Evolutionary conservation across 208 protist genomes (phyloP), one percentile per base, ranked within the genome.

Genomic region (Trypanosoma rangeli): DNA sequence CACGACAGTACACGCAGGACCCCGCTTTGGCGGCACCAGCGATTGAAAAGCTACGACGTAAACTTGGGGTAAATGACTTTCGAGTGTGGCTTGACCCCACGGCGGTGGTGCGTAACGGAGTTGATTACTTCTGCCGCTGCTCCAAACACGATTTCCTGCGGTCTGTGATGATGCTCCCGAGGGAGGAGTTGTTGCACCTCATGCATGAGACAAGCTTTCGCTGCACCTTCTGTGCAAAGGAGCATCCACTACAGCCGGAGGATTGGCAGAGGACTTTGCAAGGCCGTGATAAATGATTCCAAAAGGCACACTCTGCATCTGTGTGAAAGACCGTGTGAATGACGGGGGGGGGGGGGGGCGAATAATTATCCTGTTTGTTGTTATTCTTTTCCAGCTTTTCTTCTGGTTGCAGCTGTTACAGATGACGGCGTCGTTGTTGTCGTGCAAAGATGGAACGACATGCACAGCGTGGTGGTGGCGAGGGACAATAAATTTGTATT

Each of bases 91-190:
- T 92, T 12, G 79, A 82, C 18, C 65, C 64, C 10, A 50, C 66
- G 12, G 74, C 74, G 26, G 49, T 78, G 18, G 64, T 64, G 62
- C 86, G 90, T 29, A 86, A 84, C 28, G 75, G 78, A 33, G 37
- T 95, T 1, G 86, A 95, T 65, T 95, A 90, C 64, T 91, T 92
- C 73, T 95, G 90, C 61, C 85, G 90, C 22, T 95, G 90, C 74
- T 83, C 71, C 18, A 88, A 85, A 55, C 39, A 39, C 9, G 74
- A 82, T 55, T 69, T 93, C 46, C 24, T 92, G 48, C 28, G 62
- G 42, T 76, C 81, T 28, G 57, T 87, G 16, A 33, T 44, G n/a
- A 62, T 56, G 20, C 31, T 78, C 20, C 68, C 79, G 13, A 57
- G 75, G 55, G 79, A 68, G 39, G 61, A 76, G 39, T 31, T 84